phyloP scores from a whole-genome alignment of 202 grass and related monocot species.

The Miscanthus sacchariflorus region DNA sequence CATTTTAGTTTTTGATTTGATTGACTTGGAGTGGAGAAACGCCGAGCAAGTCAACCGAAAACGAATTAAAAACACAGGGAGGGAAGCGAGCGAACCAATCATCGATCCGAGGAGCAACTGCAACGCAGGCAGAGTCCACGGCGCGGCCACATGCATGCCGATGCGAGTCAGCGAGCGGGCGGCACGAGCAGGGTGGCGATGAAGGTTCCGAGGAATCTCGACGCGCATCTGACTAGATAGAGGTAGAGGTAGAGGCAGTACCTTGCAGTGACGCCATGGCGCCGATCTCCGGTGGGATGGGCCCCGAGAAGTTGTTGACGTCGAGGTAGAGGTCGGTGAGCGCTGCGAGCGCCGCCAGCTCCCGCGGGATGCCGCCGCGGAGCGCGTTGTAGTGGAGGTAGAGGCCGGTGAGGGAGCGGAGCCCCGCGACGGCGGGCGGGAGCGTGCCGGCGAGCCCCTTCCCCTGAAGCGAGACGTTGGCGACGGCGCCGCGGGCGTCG shows the following conservation, averaged over 20 bases:
- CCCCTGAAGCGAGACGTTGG: constrained; percentile 92
- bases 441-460: constrained; percentile 77
- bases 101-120: constrained; percentile 20
- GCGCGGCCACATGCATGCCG: constrained; percentile 42
- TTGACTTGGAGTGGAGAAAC: constrained; percentile 1
- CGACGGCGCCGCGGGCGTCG: constrained; percentile 70
- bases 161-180: constrained; percentile 7
- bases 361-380: constrained; percentile 63
- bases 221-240: background rate
- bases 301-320: constrained; percentile 80
- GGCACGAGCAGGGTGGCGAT: constrained; percentile 10
- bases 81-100: constrained; percentile 21
- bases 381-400: constrained; percentile 96
- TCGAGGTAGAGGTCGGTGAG: constrained; percentile 92
- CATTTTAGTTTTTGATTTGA: constrained; percentile 15
- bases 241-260: constrained; percentile 3
- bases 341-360: constrained; percentile 53
- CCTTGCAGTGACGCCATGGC: constrained; percentile 85
- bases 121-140: constrained; percentile 29
- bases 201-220: constrained; percentile 45
- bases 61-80: constrained; percentile 2
- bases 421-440: constrained; percentile 63
- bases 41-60: constrained; percentile 11
- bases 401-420: constrained; percentile 72
- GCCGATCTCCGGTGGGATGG: constrained; percentile 71